These are phyloP conservation scores for Globisporangium nodosum DNA, from an alignment of 352 stramenopile genomes.

Conservation along the genomic window DNA sequence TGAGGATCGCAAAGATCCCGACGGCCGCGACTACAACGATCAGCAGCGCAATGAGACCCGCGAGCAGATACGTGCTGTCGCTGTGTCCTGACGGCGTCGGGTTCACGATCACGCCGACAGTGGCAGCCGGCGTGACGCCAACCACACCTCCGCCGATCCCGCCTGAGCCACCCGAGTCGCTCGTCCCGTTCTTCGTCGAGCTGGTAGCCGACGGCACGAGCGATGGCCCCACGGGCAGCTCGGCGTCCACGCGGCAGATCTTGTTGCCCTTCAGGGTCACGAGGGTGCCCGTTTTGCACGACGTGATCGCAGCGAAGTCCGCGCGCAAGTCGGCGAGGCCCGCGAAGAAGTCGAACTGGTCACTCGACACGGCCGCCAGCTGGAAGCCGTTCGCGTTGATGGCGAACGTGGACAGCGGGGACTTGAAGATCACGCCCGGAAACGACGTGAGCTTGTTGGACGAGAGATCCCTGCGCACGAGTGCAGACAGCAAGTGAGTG, in stretches of 20 bases:
- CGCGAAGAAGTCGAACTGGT: conserved; percentile 67
- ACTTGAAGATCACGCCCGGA: conserved; percentile 42
- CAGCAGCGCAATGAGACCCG: conserved; percentile 32
- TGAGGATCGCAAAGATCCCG: conserved; percentile 37
- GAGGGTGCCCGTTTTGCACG: conserved; percentile 33
- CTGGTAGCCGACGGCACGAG: neutral
- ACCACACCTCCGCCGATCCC: neutral
- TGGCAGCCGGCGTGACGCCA: conserved; percentile 10
- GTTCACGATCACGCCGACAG: conserved; percentile 32
- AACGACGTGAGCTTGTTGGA: conserved; percentile 41
- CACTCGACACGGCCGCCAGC: conserved; percentile 38
- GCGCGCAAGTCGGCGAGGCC: conserved; percentile 47
- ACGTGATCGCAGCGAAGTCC: conserved; percentile 45
- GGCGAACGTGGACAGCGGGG: conserved; percentile 39
- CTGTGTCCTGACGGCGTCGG: conserved; percentile 15
- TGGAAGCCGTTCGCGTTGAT: conserved; percentile 49
- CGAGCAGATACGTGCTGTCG: conserved; percentile 45
- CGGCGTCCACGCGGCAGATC: conserved; percentile 42
- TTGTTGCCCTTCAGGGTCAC: conserved; percentile 55
- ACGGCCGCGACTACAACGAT: conserved; percentile 24
- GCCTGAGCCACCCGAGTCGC: neutral
- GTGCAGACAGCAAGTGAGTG: neutral
- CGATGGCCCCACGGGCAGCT: conserved; percentile 24
- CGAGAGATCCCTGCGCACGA: conserved; percentile 36
- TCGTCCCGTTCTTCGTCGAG: conserved; percentile 17